Percentiles rank a stretch among this genome's conserved stretches.
Evolutionary conservation across 2,329 filamentous ascomycete species (phyloP).

Genomic region (Davidsoniella neocaledoniae): DNA sequence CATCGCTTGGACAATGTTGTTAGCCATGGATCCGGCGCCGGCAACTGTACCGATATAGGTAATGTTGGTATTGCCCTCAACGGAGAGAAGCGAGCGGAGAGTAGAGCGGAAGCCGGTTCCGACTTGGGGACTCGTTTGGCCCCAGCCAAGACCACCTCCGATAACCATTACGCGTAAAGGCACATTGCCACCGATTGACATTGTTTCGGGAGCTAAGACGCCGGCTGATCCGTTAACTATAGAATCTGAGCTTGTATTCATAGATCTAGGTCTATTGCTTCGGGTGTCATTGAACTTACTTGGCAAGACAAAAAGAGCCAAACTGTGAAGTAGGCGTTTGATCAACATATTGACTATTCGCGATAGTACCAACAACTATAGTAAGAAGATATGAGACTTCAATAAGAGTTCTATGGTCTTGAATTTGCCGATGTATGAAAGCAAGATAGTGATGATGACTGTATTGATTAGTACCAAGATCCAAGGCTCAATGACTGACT

Average conservation of each 20-base stretch:
- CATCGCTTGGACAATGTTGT: conserved; percentile 24
- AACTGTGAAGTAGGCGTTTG: too few species aligned
- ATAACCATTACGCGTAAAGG: conserved; percentile 20
- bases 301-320: too few species aligned
- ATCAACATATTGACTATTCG: too few species aligned
- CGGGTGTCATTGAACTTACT: too few species aligned
- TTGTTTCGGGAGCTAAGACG: background rate
- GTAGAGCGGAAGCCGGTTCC: conserved; percentile 21
- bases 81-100: conserved; percentile 21
- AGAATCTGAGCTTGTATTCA: too few species aligned
- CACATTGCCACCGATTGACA: background rate
- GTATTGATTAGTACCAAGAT: background rate
- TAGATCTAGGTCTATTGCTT: too few species aligned
- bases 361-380: too few species aligned
- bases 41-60: conserved; percentile 23
- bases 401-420: background rate
- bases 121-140: conserved; percentile 18
- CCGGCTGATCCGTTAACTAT: background rate
- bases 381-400: background rate
- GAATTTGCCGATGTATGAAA: too few species aligned
- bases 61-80: conserved; percentile 17
- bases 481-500: background rate
- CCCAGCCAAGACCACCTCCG: conserved; percentile 24
- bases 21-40: conserved; percentile 20
- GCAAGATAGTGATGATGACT: background rate